These are phyloP conservation scores for Acer campestre DNA, from an alignment of 345 rosid genomes.

Conservation along the genomic window DNA sequence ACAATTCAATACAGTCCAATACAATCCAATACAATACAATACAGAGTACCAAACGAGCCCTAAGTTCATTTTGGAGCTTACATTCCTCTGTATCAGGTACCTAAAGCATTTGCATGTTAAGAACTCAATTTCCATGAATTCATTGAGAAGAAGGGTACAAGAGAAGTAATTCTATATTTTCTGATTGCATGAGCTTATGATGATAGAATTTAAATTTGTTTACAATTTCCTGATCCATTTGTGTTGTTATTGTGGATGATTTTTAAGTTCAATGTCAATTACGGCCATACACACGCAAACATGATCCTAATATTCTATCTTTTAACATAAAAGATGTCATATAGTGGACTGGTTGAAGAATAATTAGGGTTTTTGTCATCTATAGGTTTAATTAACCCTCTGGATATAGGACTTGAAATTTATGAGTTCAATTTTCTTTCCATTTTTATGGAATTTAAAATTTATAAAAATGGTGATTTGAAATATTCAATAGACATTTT, in stretches of 20 bases:
- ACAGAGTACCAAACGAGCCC: too few relatives aligned
- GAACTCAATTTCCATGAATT: conserved; percentile 12
- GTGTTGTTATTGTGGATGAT: neutral
- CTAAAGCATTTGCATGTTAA: conserved; percentile 3
- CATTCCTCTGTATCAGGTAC: conserved; percentile 16
- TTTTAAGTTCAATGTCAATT: neutral
- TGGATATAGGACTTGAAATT: too few relatives aligned
- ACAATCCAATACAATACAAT: too few relatives aligned
- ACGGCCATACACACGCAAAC: too few relatives aligned
- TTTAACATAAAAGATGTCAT: neutral
- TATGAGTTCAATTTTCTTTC: neutral
- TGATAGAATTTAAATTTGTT: neutral
- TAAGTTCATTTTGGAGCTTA: conserved; percentile 6
- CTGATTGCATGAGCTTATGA: conserved; percentile 8
- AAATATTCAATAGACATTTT: too few relatives aligned
- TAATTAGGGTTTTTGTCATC: neutral
- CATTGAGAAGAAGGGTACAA: neutral
- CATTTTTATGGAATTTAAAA: neutral
- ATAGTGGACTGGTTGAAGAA: neutral
- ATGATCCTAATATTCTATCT: too few relatives aligned
- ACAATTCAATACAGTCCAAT: too few relatives aligned
- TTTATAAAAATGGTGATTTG: neutral
- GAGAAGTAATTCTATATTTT: neutral
- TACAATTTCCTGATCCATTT: too few relatives aligned
- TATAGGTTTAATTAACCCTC: neutral